These are phyloP conservation scores for Raffaelea deltoideospora DNA, from an alignment of 2,329 filamentous ascomycete species.

Conservation along the genomic window DNA sequence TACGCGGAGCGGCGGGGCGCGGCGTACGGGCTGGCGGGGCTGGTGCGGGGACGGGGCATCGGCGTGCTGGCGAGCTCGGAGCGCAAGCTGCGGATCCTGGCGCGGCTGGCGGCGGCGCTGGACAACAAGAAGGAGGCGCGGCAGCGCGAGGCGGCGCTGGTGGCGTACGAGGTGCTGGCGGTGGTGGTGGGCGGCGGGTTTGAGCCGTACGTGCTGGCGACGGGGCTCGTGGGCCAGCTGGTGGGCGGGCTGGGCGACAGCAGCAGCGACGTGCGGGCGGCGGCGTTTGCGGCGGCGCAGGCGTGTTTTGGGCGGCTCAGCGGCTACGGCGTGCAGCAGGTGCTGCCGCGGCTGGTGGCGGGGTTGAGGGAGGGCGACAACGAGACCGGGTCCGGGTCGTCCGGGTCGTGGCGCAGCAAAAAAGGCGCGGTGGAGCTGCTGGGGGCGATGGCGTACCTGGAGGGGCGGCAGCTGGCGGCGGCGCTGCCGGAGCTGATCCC, in stretches of 20 bases:
- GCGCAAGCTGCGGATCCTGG: slow-evolving; percentile 77
- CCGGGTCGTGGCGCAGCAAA: slow-evolving; percentile 95
- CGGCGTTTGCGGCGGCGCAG: slow-evolving; percentile 84
- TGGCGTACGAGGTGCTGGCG: slow-evolving; percentile 84
- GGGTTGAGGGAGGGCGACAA: too few relatives aligned
- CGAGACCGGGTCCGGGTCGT: too few relatives aligned
- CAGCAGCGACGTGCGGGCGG: slow-evolving; percentile 79
- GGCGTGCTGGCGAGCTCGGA: too few relatives aligned
- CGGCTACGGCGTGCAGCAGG: slow-evolving; percentile 90
- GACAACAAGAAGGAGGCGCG: slow-evolving; percentile 92
- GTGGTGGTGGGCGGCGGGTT: slow-evolving; percentile 76
- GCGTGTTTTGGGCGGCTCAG: slow-evolving; percentile 86
- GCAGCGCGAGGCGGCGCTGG: slow-evolving; percentile 73
- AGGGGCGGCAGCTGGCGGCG: slow-evolving; percentile 82
- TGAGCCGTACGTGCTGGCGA: slow-evolving; percentile 91
- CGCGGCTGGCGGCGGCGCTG: slow-evolving; percentile 62
- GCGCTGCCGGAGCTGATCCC: slow-evolving; percentile 96
- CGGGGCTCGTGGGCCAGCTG: slow-evolving; percentile 84
- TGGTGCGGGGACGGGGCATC: slow-evolving; percentile 80
- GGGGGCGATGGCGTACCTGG: slow-evolving; percentile 96
- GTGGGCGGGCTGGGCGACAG: slow-evolving; percentile 79
- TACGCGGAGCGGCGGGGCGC: slow-evolving; percentile 89
- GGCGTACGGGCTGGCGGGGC: slow-evolving; percentile 83
- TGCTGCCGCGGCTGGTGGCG: slow-evolving; percentile 78
- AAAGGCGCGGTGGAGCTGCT: slow-evolving; percentile 94